Percentiles rank a stretch among this genome's conserved stretches.
Evolutionary conservation across 352 stramenopile species (phyloP).

Genomic region (Pythium monospermum): DNA sequence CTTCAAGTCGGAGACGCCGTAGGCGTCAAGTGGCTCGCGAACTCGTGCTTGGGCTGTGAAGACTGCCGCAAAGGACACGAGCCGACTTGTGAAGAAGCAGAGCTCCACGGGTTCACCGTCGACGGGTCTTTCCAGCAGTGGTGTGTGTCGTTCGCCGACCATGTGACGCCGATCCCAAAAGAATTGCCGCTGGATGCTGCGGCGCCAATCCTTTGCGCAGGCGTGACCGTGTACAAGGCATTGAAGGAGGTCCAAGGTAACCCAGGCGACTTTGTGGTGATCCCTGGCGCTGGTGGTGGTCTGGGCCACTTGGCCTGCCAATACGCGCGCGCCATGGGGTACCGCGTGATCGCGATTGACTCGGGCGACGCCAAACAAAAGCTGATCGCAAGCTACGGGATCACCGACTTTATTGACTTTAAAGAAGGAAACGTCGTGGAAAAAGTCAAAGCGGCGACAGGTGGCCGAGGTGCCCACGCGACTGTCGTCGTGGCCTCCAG

Average conservation of each 20-base stretch:
- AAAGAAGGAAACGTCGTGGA: slow-evolving; percentile 46
- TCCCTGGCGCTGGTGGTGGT: slow-evolving; percentile 61
- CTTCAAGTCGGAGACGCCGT: slow-evolving; percentile 47
- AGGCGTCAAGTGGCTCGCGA: slow-evolving; percentile 45
- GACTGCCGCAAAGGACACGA: slow-evolving; percentile 53
- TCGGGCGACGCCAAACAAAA: slow-evolving; percentile 58
- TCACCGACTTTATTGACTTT: slow-evolving; percentile 66
- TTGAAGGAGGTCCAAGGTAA: slow-evolving; percentile 55
- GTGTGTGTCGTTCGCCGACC: slow-evolving; percentile 68
- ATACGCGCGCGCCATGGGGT: slow-evolving; percentile 64
- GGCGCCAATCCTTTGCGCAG: slow-evolving; percentile 79
- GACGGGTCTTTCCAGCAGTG: slow-evolving; percentile 51
- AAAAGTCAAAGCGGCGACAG: slow-evolving; percentile 36
- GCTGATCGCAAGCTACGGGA: slow-evolving; percentile 57
- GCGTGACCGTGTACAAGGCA: slow-evolving; percentile 84
- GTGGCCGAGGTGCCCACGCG: slow-evolving; percentile 52
- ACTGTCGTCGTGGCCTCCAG: slow-evolving; percentile 69
- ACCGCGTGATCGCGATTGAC: slow-evolving; percentile 70
- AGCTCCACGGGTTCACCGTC: slow-evolving; percentile 32
- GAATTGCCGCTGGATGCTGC: slow-evolving; percentile 34
- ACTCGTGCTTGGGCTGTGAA: slow-evolving; percentile 44
- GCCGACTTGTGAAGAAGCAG: slow-evolving; percentile 26
- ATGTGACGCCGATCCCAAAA: slow-evolving; percentile 68
- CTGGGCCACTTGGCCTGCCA: slow-evolving; percentile 77
- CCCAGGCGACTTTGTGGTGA: slow-evolving; percentile 35